Evolutionary conservation across 257 asterid species (phyloP).

Genomic region (Agastache rugosa): DNA sequence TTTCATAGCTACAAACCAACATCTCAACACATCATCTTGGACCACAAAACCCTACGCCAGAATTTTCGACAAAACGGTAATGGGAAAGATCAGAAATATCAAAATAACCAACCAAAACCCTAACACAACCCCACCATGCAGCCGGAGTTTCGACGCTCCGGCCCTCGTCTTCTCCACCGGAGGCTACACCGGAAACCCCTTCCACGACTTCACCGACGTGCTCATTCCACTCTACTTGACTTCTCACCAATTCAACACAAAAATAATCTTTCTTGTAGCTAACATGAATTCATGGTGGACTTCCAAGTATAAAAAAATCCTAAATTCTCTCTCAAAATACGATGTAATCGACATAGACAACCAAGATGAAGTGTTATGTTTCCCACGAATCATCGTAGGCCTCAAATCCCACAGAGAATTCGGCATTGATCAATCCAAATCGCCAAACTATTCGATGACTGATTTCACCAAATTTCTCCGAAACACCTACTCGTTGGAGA

Average conservation of each 20-base stretch:
- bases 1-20: constrained; percentile 39
- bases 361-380: constrained; percentile 51
- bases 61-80: background rate
- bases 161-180: constrained; percentile 60
- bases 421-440: constrained; percentile 36
- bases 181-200: constrained; percentile 59
- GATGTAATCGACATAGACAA: constrained; percentile 48
- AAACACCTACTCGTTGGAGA: constrained; percentile 44
- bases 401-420: constrained; percentile 50
- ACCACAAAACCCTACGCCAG: constrained; percentile 57
- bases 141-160: constrained; percentile 38
- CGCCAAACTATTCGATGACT: constrained; percentile 36
- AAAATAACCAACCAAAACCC: background rate
- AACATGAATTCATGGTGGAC: constrained; percentile 49
- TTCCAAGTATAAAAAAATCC: constrained; percentile 39
- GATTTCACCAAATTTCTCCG: constrained; percentile 52
- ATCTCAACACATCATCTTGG: background rate
- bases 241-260: constrained; percentile 43
- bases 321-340: constrained; percentile 48
- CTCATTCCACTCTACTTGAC: constrained; percentile 59
- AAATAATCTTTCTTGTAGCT: constrained; percentile 45
- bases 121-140: constrained; percentile 46
- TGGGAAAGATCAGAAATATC: background rate
- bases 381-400: constrained; percentile 53
- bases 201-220: constrained; percentile 68